Conservation (phyloP, 305 asterid species). For the Solanum hybrid region DNA sequence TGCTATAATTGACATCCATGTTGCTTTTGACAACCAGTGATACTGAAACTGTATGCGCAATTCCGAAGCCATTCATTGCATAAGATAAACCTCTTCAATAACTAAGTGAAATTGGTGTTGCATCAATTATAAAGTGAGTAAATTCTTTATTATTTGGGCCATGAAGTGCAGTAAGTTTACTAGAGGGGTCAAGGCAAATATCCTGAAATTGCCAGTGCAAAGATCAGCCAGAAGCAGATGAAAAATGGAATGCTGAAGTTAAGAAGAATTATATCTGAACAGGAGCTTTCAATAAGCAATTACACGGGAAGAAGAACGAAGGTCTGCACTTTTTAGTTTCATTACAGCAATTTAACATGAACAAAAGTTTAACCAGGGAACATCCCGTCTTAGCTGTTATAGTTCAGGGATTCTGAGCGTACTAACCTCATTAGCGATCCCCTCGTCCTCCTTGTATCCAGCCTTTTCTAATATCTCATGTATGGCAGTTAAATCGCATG, state of each 20-base stretch:
- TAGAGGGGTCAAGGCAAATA: not conserved
- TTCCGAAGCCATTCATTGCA: not conserved
- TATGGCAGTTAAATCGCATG: slow-evolving; percentile 31
- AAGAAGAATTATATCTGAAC: not conserved
- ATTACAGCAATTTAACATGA: not conserved
- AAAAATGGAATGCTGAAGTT: not conserved
- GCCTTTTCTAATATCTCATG: slow-evolving; percentile 32
- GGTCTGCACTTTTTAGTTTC: not conserved
- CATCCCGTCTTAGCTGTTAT: not conserved
- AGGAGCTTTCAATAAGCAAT: not conserved
- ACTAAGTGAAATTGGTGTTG: not conserved
- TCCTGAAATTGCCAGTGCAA: not conserved
- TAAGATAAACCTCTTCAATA: not conserved
- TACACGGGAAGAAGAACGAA: not conserved
- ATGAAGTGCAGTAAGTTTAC: not conserved
- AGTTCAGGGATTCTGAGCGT: not conserved
- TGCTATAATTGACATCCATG: not conserved
- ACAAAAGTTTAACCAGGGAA: not conserved
- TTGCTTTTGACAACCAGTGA: not conserved
- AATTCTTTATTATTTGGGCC: not conserved
- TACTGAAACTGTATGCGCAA: not conserved
- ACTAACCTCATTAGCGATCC: slow-evolving; percentile 34
- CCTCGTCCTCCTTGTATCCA: slow-evolving; percentile 44
- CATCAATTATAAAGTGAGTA: not conserved
- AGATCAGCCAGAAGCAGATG: not conserved